Evolutionary conservation across 768 basidiomycete species (phyloP), one percentile per base, ranked within the genome.

Genomic region (Termitomyces sp.): DNA sequence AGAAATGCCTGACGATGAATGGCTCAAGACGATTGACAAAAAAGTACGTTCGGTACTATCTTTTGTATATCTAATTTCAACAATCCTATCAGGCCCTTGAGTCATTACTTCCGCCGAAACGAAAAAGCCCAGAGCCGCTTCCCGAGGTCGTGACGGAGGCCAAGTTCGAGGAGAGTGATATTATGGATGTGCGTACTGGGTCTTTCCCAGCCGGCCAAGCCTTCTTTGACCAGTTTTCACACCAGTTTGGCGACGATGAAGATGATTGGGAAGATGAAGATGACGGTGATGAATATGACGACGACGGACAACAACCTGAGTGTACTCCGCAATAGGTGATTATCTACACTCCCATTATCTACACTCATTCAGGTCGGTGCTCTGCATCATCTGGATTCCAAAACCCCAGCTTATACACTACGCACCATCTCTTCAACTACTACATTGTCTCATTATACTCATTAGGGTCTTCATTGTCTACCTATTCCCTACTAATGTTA

Each of bases 1-100:
- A 55, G 95, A 97, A 73, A 94, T 95, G 92, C 95, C 95, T 13
- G 77, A 79, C 58, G 78, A 81, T 52, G 76, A 85, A 44, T 98
- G 95, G 95, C 74, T 94, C 32, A 79, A 75, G 63, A 79, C 76
- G 3, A 75, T 88, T 32, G 87, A 94, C 66, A 69, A 68, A 48
- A 74, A 79, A 71, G 93, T 91, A 62, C 61, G 55, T 38, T 49
- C n/a, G 4, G 43, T 53, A 13, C 23, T 7, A 33, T 40, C 36
- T 18, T 43, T 28, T 48, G 20, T 30, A 7, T 14, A 46, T 16
- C 23, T 1, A 14, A n/a, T 57, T 62, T 58, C 47, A 50, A 36
- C 41, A 18, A 48, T 16, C 7, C 14, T 14, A 43, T 28, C 58
- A 94, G 89, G 81, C 82, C 14, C 78, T 95, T 43, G 80, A 79